phyloP scores from a whole-genome alignment of 768 basidiomycete species.

The Kwoniella newhampshirensis region DNA sequence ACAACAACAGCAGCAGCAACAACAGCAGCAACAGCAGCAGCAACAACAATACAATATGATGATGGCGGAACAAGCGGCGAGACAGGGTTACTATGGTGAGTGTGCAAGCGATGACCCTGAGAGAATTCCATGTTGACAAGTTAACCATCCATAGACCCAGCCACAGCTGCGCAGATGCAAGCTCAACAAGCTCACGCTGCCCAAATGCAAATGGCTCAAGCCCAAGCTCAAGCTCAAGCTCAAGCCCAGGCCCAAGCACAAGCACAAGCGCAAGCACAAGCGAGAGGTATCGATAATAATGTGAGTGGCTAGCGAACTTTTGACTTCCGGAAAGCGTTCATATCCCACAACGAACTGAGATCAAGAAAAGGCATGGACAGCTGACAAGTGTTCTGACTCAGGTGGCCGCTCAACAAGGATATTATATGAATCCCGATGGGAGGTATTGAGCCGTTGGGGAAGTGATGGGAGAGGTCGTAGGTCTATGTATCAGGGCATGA shows the following conservation, averaged over 20 bases:
- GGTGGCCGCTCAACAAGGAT: conserved; percentile 25
- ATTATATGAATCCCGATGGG: conserved; percentile 42
- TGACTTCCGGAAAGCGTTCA: no score
- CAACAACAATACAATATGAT: conserved; percentile 46
- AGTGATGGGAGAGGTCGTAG: neutral
- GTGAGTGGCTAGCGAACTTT: no score
- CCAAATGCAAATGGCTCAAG: conserved; percentile 45
- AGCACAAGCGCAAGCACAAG: conserved; percentile 37
- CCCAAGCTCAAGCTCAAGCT: conserved; percentile 40
- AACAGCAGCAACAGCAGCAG: conserved; percentile 31
- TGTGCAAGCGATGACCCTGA: no score
- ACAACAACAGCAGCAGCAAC: conserved; percentile 37
- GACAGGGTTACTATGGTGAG: conserved; percentile 43
- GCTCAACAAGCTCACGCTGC: conserved; percentile 37
- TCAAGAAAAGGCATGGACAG: neutral
- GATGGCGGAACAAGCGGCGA: conserved; percentile 35
- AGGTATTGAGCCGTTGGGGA: conserved; percentile 14
- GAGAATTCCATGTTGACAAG: no score
- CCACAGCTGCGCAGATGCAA: conserved; percentile 35
- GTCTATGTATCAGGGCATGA: neutral
- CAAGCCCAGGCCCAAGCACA: conserved; percentile 32
- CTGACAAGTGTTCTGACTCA: neutral
- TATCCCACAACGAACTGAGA: no score
- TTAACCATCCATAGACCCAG: conserved; percentile 20
- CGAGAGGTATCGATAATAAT: conserved; percentile 25